Conservation (phyloP, 163 green algal genomes). For the Volvox carteri region DNA sequence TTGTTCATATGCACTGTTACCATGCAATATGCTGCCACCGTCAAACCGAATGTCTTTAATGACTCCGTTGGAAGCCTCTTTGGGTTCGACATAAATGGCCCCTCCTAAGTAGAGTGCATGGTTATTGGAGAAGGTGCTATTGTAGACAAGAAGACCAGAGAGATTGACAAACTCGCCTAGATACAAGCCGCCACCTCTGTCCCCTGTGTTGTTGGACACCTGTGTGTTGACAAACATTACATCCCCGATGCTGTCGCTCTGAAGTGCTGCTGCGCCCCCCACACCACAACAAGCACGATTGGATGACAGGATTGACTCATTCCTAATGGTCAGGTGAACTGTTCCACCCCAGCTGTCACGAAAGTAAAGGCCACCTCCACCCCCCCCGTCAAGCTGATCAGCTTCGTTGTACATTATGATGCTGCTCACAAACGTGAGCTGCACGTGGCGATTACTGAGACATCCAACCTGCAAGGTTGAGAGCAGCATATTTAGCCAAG, state of each 20-base stretch:
- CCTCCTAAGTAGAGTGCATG: background rate
- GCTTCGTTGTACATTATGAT: background rate
- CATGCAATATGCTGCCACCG: background rate
- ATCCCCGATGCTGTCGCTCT: background rate
- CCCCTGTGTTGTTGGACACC: background rate
- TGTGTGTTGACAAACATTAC: background rate
- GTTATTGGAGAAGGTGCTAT: background rate
- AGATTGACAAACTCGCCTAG: background rate
- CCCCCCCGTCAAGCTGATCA: no score
- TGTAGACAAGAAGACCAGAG: background rate
- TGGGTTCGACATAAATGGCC: background rate
- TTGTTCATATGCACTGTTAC: background rate
- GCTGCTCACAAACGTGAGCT: background rate
- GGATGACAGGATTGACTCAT: background rate
- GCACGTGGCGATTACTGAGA: no score
- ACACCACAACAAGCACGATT: background rate
- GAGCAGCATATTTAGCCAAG: no score
- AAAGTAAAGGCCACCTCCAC: background rate
- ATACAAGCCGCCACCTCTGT: background rate
- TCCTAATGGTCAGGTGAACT: background rate
- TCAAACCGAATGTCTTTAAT: background rate
- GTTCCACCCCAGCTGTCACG: background rate
- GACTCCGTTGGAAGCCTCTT: background rate
- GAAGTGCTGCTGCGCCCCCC: background rate
- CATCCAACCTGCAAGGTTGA: no score